phyloP scores from a whole-genome alignment of 495 filamentous ascomycete genomes.

The Aspergillus avenaceus region DNA sequence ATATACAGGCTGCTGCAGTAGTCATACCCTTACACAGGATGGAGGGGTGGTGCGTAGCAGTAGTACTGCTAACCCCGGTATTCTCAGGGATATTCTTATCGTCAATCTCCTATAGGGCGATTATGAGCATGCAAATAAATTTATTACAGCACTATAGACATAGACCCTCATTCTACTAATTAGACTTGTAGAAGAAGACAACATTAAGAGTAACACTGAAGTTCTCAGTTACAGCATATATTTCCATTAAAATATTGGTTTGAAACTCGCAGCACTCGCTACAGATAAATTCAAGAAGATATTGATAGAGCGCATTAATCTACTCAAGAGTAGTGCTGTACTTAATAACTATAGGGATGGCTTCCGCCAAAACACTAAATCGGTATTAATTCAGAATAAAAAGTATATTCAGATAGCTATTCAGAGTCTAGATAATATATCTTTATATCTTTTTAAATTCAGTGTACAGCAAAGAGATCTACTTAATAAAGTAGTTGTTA shows the following conservation, averaged over 20 bases:
- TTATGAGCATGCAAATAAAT: conserved; percentile 92
- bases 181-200: conserved; percentile 97
- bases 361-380: conserved; percentile 84
- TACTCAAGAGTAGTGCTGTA: conserved; percentile 86
- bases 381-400: conserved; percentile 95
- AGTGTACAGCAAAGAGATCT: conserved; percentile 91
- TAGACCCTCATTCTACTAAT: conserved; percentile 87
- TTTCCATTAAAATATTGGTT: conserved; percentile 82
- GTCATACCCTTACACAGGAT: conserved; percentile 51
- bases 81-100: conserved; percentile 57
- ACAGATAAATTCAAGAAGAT: conserved; percentile 78
- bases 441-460: conserved; percentile 99
- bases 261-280: conserved; percentile 91
- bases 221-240: conserved; percentile 61
- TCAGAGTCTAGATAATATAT: conserved; percentile 92
- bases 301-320: conserved; percentile 76
- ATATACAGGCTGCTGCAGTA: conserved; percentile 41
- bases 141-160: conserved; percentile 89
- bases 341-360: conserved; percentile 75
- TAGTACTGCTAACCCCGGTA: conserved; percentile 22
- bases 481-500: conserved; percentile 94
- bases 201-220: conserved; percentile 83
- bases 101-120: conserved; percentile 75
- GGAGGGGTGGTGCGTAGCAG: conserved; percentile 38
- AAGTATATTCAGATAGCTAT: conserved; percentile 85